A percentile compares a stretch with the other conserved stretches of the same genome.
Evolutionary conservation across 2,329 filamentous ascomycete genomes (phyloP).

Genomic region (Venturia effusa): DNA sequence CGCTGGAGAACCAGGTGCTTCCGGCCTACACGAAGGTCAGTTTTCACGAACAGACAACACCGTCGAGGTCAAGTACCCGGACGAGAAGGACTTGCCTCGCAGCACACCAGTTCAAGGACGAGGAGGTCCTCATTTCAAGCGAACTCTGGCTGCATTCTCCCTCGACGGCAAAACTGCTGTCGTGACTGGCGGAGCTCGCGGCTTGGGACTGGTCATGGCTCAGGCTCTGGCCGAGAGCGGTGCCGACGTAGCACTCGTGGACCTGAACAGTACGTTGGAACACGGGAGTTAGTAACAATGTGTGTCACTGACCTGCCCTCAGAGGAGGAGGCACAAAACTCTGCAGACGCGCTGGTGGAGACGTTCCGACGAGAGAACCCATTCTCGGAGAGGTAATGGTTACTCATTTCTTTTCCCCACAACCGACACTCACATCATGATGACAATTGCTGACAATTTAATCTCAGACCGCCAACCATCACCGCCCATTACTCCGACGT

Average conservation of each 20-base stretch:
- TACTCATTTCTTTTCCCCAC: background rate
- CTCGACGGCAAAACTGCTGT: conserved; percentile 74
- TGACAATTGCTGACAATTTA: background rate
- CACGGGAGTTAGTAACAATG: background rate
- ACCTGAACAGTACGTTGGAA: conserved; percentile 68
- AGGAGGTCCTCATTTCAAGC: conserved; percentile 71
- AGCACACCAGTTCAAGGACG: conserved; percentile 62
- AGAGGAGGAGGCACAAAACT: conserved; percentile 76
- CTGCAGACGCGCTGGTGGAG: conserved; percentile 62
- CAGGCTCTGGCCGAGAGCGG: conserved; percentile 84
- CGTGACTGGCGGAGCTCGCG: conserved; percentile 83
- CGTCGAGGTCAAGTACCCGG: conserved; percentile 69
- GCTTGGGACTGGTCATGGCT: conserved; percentile 83
- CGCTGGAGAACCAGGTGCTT: conserved; percentile 27
- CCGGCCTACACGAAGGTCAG: conserved; percentile 47
- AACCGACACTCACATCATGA: background rate
- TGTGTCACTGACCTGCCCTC: conserved; percentile 12
- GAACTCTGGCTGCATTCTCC: conserved; percentile 76
- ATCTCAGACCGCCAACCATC: conserved; percentile 53
- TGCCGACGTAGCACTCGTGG: conserved; percentile 81
- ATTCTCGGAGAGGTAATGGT: conserved; percentile 51
- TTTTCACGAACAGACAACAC: conserved; percentile 72
- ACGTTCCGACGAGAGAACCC: conserved; percentile 74
- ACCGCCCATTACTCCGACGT: conserved; percentile 89
- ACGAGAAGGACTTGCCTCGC: conserved; percentile 60